These are phyloP conservation scores for Camelina sativa DNA, from an alignment of 345 rosid species.

Conservation along the genomic window DNA sequence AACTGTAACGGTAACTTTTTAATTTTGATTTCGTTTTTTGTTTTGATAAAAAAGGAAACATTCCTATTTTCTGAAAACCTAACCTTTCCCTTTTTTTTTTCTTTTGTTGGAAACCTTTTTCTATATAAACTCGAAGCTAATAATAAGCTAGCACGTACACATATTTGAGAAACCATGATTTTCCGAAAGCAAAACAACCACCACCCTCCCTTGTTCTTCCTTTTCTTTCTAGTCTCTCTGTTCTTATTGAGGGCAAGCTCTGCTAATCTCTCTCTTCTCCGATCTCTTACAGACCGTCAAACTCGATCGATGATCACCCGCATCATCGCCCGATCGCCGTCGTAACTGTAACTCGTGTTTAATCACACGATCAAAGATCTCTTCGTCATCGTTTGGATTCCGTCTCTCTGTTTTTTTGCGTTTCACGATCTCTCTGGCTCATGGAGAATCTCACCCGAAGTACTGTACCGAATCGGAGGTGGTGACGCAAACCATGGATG, in stretches of 20 bases:
- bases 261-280: neutral
- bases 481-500: neutral
- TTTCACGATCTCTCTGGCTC: neutral
- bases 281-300: neutral
- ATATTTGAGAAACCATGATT: no score
- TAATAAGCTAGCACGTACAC: neutral
- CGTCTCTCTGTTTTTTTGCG: neutral
- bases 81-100: neutral
- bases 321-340: no score
- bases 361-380: no score
- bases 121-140: neutral
- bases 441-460: neutral
- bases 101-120: neutral
- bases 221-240: neutral
- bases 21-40: no score
- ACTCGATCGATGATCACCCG: no score
- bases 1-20: neutral
- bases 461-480: neutral
- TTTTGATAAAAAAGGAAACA: no score
- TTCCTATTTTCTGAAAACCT: neutral
- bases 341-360: neutral
- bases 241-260: neutral
- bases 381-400: neutral
- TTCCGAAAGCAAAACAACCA: neutral
- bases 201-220: neutral